phyloP scores from a whole-genome alignment of 345 rosid genomes.

The Euphorbia tirucalli region DNA sequence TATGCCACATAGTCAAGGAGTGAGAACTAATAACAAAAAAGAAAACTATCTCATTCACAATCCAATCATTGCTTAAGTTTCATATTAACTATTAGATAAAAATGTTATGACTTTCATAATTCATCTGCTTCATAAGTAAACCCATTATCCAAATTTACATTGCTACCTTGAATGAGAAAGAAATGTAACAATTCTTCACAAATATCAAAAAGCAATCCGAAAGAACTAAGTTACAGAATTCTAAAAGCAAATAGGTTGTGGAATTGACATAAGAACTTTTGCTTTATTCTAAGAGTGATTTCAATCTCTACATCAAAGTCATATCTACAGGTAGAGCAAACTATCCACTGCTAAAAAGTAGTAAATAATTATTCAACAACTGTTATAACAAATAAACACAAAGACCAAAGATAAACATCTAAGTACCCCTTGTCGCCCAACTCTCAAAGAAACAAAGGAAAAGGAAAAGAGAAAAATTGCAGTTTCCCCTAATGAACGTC shows the following conservation, averaged over 20 bases:
- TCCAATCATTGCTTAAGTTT: too few species aligned
- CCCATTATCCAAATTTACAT: too few species aligned
- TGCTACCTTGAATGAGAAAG: too few species aligned
- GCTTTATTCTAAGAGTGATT: conserved; percentile 34
- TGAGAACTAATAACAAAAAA: too few species aligned
- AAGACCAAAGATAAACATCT: conserved; percentile 1
- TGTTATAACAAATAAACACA: conserved; percentile 26
- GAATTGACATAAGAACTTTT: conserved; percentile 3
- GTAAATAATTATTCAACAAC: conserved; percentile 47
- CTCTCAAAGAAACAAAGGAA: background rate
- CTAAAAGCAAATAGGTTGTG: background rate
- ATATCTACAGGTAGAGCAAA: conserved; percentile 37
- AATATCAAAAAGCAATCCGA: too few species aligned
- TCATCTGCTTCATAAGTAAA: background rate
- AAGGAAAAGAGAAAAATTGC: conserved; percentile 13
- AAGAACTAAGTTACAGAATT: background rate
- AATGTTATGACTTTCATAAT: background rate
- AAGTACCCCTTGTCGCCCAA: background rate
- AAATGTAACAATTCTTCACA: too few species aligned
- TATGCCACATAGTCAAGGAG: too few species aligned
- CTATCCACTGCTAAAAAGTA: conserved; percentile 31
- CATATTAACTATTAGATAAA: background rate
- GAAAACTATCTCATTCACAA: too few species aligned
- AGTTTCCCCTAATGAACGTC: conserved; percentile 29
- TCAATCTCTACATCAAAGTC: conserved; percentile 30